A percentile compares a stretch with the other conserved stretches of the same genome.
These are phyloP conservation scores for Monotropa hypopitys DNA, from an alignment of 179 eudicot species.

Conservation along the genomic window DNA sequence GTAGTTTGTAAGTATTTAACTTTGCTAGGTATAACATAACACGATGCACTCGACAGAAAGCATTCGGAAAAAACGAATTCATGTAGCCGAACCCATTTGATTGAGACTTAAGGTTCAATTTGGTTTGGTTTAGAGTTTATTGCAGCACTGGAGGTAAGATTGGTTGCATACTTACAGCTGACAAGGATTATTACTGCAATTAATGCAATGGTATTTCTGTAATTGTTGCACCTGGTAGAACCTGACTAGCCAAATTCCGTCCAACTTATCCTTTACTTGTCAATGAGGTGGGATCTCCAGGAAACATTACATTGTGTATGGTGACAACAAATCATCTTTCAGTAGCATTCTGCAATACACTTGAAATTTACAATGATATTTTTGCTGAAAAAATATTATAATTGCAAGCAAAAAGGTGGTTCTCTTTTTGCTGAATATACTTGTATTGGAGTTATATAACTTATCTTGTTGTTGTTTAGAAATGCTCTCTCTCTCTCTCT, in stretches of 20 bases:
- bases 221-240: background rate
- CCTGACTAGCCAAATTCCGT: background rate
- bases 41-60: too few species aligned
- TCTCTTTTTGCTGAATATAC: background rate
- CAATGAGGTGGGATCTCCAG: background rate
- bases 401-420: background rate
- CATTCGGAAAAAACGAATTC: too few species aligned
- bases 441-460: background rate
- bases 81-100: too few species aligned
- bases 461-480: background rate
- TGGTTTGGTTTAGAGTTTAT: too few species aligned
- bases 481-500: background rate
- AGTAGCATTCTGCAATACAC: background rate
- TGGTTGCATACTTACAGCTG: background rate
- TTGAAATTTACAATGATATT: background rate
- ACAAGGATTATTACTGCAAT: slow-evolving; percentile 1
- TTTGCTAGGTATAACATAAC: too few species aligned
- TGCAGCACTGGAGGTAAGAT: background rate
- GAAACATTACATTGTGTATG: background rate
- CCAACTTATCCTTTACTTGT: background rate
- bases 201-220: background rate
- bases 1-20: too few species aligned
- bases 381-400: background rate
- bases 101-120: too few species aligned
- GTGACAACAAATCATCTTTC: background rate